Base-by-base conservation (phyloP, 2,329 filamentous ascomycete genomes). In the Dendrostoma leiphaemia region DNA sequence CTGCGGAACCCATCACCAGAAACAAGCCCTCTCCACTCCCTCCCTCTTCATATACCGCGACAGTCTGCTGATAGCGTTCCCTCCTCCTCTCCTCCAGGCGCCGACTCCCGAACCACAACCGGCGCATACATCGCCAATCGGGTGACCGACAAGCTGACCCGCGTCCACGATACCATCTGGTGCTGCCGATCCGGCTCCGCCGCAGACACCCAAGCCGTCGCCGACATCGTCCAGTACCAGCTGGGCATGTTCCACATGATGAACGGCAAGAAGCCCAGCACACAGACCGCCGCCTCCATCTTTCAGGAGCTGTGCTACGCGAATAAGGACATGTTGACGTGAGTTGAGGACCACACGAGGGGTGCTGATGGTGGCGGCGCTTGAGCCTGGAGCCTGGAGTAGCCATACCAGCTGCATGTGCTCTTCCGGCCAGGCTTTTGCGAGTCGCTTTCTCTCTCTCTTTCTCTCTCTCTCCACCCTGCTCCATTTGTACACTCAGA, bases 131-230 rank as follows among this genome's bases (percentile, higher is more conserved):
- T 99, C 69, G 94, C 94, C 66, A 99, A 99, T 76, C 88, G 94
- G 80, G 94, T 99, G 62, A 99, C 94, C 61, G 94, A 99, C 82
- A 99, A 99, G 81, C 86, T 99, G 71, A 99, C 94, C 67, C 89
- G 92, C 79, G 93, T 99, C 58, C 90, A 96, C 77, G 94, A 99
- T 74, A 97, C 93, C 56, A 97, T 99, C 75, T 99, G 94, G 94
- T 99, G 94, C 79, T 99, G 94, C 79, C 88, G 94, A 67, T 97
- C 94, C 58, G 94, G 94, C 48, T 99, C 94, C 24, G 94, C 94
- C 29, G 94, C 94, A 63, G 94, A 99, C 70, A 99, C 94, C 56
- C 94, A 99, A 75, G 94, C 94, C 47, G 91, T 99, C 46, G 94
- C 94, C 56, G 94, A 99, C 68, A 97, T 99, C 66, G 94, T 99